These are phyloP conservation scores for Colletotrichum tamarilloi DNA, from an alignment of 2,329 filamentous ascomycete genomes.

Conservation along the genomic window DNA sequence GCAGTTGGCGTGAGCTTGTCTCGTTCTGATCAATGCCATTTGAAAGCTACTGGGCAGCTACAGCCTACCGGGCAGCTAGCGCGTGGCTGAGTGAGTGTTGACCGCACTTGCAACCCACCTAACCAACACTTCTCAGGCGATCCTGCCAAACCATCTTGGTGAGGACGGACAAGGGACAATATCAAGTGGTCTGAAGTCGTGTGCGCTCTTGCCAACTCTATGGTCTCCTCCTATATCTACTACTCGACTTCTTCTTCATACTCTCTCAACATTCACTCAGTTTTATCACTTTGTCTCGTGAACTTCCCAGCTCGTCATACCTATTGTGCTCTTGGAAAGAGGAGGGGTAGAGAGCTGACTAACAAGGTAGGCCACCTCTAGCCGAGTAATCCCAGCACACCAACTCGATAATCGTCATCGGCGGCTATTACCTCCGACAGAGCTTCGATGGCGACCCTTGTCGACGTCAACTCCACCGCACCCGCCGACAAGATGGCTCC, in stretches of 20 bases:
- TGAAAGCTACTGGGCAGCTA: background rate
- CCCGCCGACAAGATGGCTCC: slow-evolving; percentile 45
- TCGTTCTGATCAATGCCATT: background rate
- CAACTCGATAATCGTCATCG: slow-evolving; percentile 19
- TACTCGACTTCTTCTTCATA: no score
- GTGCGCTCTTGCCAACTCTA: background rate
- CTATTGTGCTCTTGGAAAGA: background rate
- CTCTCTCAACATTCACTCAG: background rate
- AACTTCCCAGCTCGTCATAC: background rate
- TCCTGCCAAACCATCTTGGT: background rate
- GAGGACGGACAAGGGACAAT: background rate
- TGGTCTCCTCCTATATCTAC: background rate
- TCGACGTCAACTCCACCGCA: slow-evolving; percentile 29
- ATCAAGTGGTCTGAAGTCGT: background rate
- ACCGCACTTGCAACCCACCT: background rate
- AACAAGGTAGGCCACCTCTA: background rate
- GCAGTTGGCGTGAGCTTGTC: background rate
- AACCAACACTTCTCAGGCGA: background rate
- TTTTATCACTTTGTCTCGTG: background rate
- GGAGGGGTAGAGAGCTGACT: slow-evolving; percentile 4
- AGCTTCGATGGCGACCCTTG: slow-evolving; percentile 22
- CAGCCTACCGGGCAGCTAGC: background rate
- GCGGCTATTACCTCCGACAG: slow-evolving; percentile 29
- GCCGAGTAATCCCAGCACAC: background rate
- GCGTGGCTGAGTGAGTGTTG: slow-evolving; percentile 2